Conservation (phyloP, 164 flowering plant species). For the Chimonanthus salicifolius region DNA sequence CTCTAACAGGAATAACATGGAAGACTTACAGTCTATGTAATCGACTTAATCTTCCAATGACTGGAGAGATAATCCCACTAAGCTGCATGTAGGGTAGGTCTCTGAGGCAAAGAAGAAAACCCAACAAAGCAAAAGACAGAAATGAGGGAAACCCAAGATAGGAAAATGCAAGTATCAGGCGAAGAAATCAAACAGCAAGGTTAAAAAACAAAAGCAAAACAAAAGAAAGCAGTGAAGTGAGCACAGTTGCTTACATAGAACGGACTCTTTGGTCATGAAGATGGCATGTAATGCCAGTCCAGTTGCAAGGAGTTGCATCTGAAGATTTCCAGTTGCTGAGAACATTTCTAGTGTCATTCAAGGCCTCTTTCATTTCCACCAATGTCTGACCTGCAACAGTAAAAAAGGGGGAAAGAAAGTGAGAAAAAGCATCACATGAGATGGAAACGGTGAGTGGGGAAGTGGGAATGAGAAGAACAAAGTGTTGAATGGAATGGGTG, state of each 20-base stretch:
- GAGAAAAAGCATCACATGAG: neutral
- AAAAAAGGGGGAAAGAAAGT: neutral
- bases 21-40: slow-evolving; percentile 82
- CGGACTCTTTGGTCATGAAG: slow-evolving; percentile 49
- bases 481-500: slow-evolving; percentile 3
- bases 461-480: neutral
- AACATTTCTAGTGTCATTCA: slow-evolving; percentile 58
- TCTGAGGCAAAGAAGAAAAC: slow-evolving; percentile 32
- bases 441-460: neutral
- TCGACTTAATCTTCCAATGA: slow-evolving; percentile 72
- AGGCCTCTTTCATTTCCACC: slow-evolving; percentile 58
- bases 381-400: slow-evolving; percentile 48
- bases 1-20: neutral
- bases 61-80: slow-evolving; percentile 77
- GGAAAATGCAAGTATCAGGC: neutral
- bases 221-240: neutral
- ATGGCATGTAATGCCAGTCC: slow-evolving; percentile 85
- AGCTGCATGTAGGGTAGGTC: slow-evolving; percentile 82
- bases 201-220: neutral
- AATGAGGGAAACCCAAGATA: neutral
- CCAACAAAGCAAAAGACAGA: neutral
- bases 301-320: slow-evolving; percentile 72
- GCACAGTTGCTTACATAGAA: slow-evolving; percentile 49
- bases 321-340: slow-evolving; percentile 65
- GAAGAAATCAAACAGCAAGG: neutral